Evolutionary conservation across 2,329 filamentous ascomycete species (phyloP).

Genomic region (Emergomyces orientalis): DNA sequence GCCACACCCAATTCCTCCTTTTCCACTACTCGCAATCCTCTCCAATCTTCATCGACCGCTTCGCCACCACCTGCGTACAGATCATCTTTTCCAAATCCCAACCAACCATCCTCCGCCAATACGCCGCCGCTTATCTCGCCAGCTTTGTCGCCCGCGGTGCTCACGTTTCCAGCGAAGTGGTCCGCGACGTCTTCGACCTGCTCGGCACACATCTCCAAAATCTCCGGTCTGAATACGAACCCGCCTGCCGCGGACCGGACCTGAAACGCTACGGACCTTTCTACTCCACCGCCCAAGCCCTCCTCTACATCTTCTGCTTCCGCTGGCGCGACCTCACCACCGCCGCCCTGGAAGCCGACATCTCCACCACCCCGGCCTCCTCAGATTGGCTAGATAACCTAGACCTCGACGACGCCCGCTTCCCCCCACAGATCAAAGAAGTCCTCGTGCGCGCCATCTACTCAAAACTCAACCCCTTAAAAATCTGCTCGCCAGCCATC

Average conservation of each 20-base stretch:
- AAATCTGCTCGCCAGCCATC: constrained; percentile 84
- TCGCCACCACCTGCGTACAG: constrained; percentile 67
- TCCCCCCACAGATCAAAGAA: constrained; percentile 65
- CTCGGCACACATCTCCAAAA: constrained; percentile 68
- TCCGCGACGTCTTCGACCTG: constrained; percentile 73
- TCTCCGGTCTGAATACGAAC: constrained; percentile 63
- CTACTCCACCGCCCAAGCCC: constrained; percentile 78
- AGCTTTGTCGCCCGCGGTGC: constrained; percentile 89
- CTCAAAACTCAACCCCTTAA: constrained; percentile 85
- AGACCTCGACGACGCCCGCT: constrained; percentile 61
- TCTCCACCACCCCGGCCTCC: constrained; percentile 35
- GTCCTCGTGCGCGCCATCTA: constrained; percentile 69
- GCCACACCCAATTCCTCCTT: constrained; percentile 88
- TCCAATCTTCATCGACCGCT: constrained; percentile 67
- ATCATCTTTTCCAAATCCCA: constrained; percentile 61
- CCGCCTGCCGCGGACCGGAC: constrained; percentile 71
- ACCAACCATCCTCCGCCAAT: constrained; percentile 65
- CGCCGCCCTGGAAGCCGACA: constrained; percentile 45
- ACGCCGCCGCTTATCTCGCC: constrained; percentile 82
- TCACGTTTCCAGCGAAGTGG: constrained; percentile 63
- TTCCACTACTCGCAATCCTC: constrained; percentile 90
- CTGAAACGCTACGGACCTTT: constrained; percentile 73
- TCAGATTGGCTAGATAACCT: constrained; percentile 40
- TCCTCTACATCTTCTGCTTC: constrained; percentile 96
- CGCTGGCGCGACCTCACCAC: constrained; percentile 82